Percentiles rank a stretch among this genome's conserved stretches.
These are phyloP conservation scores for Phytophthora sojae DNA, from an alignment of 352 stramenopile species.

Conservation along the genomic window DNA sequence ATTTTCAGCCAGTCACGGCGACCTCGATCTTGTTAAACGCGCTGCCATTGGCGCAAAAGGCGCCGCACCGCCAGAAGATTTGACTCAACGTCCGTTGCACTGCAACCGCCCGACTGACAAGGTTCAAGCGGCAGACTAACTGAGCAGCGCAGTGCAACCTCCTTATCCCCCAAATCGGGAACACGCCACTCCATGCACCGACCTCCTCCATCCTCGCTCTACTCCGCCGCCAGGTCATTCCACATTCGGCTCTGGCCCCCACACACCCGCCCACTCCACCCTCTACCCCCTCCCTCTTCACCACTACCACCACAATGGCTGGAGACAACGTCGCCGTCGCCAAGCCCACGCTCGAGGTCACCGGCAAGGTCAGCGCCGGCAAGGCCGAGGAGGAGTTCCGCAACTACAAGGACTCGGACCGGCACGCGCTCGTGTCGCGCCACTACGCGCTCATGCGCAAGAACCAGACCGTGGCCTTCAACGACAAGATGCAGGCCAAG, in stretches of 20 bases:
- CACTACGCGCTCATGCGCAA: constrained; percentile 85
- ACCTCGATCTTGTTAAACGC: constrained; percentile 3
- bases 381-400: constrained; percentile 82
- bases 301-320: constrained; percentile 15
- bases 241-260: background rate
- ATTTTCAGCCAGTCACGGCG: background rate
- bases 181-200: background rate
- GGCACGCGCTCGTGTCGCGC: constrained; percentile 71
- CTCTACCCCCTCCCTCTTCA: background rate
- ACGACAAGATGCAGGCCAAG: constrained; percentile 76
- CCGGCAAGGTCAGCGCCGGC: constrained; percentile 46
- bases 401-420: constrained; percentile 81
- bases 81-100: constrained; percentile 6
- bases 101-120: constrained; percentile 1
- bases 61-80: constrained; percentile 2
- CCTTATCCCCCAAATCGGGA: background rate
- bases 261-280: background rate
- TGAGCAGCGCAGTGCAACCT: constrained; percentile 12
- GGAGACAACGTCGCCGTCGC: constrained; percentile 13
- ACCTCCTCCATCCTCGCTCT: background rate
- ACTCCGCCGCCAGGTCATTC: constrained; percentile 7
- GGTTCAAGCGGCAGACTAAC: constrained; percentile 5
- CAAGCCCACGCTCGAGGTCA: constrained; percentile 42
- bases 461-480: constrained; percentile 76
- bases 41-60: constrained; percentile 11